Base-by-base conservation (phyloP, 306 rosid genomes). In the Cucurbita moschata region DNA sequence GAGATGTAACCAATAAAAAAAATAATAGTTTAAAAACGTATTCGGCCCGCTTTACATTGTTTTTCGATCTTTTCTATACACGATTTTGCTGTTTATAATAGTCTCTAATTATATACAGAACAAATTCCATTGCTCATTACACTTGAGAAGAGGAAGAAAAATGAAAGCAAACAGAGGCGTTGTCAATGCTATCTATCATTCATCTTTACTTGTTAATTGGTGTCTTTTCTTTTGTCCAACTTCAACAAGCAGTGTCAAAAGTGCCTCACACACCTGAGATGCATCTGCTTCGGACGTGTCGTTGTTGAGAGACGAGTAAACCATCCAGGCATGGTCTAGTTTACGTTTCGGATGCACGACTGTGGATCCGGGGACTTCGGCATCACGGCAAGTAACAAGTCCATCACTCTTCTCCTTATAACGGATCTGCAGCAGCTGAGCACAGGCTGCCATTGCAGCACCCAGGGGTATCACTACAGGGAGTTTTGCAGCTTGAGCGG, bases 321-420 rank as follows among this genome's bases (percentile, higher is more conserved):
- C 99, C 99, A 95, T 95, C 99, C 99, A 95, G 37, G 95, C 96
- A 81, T 95, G 97, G 85, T 89, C 99, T 74, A 95, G 47, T 77
- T 86, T 95, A 42, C 92, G 88, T 40, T 70, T 86, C 0, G 97
- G 99, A 54, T 89, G 82, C 26, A 95, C 99, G 13, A 95, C 96
- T 44, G 89, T 73, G 1, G 99, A 95, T 47, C 97, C 96, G 0
- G 97, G 97, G 82, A 95, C 97, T 83, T 89, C 96, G 1, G 96
- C 97, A 1, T 94, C 96, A 12, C 99, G 85, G 59, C 99, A 82
- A 5, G 96, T 86, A 63, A 95, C 99, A 7, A 95, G 91, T 19
- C 99, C 99, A 10, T 95, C 99, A 11, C 97, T 91, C 85, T 88
- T 95, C 87, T 95, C 94, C 0, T 92, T 88, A 26, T 95, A 95